A percentile compares a stretch with the other conserved stretches of the same genome.
These are phyloP conservation scores for Trichoderma parareesei DNA, from an alignment of 495 filamentous ascomycete species.

Conservation along the genomic window DNA sequence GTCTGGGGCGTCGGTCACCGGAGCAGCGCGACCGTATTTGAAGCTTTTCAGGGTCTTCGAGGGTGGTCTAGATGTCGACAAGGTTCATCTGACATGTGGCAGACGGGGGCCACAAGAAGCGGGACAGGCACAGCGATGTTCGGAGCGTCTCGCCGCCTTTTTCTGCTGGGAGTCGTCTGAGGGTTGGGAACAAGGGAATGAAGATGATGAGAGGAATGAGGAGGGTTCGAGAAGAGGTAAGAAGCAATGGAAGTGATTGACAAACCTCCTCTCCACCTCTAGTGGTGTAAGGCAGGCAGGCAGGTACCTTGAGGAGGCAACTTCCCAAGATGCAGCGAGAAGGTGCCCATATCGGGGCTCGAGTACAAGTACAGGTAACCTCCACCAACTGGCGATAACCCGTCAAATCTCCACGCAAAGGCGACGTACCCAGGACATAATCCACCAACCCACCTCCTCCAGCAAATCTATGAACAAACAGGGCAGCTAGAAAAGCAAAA, in stretches of 20 bases:
- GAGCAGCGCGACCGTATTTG: neutral
- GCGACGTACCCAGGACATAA: no score
- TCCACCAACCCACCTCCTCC: no score
- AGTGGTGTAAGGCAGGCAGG: no score
- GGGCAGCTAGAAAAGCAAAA: neutral
- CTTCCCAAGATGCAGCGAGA: no score
- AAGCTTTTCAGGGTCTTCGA: neutral
- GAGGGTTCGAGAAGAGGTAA: neutral
- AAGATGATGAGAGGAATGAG: neutral
- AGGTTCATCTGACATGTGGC: neutral
- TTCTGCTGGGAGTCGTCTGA: neutral
- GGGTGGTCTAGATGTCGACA: neutral
- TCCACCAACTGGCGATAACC: no score
- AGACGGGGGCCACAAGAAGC: neutral
- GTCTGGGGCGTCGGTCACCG: neutral
- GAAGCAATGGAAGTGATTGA: no score
- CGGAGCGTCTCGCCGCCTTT: constrained; percentile 6
- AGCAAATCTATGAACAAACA: no score
- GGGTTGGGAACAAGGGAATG: neutral
- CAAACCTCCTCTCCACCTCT: no score
- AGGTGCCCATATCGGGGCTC: no score
- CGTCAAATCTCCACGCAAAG: no score
- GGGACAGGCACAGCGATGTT: neutral
- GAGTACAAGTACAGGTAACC: no score
- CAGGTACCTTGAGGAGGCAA: no score